Evolutionary conservation across 106 monocot genomes (phyloP), one percentile per base, ranked within the genome.

Genomic region (Agapanthus africanus): DNA sequence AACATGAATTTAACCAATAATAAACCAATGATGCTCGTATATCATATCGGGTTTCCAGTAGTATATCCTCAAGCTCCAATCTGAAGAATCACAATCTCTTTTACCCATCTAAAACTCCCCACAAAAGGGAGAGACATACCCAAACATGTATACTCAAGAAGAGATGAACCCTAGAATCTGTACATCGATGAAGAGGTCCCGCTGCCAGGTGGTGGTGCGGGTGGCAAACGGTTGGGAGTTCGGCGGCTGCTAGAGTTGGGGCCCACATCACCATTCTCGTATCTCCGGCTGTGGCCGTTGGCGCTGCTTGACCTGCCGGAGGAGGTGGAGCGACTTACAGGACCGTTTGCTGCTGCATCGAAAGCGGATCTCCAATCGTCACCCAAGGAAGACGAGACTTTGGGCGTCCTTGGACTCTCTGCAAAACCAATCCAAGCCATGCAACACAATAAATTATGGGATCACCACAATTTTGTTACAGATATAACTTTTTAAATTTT

Each of bases 331-430:
- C 14, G 26, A 49, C 67, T 34, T 18, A 49, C 1, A 5, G 87
- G 60, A 13, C 91, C 95, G 65, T 95, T 94, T 40, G 95, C 79
- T 31, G 91, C 88, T n/a, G 84, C 79, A 75, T 84, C 85, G 74
- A 95, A 95, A 52, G 95, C 95, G 62, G 88, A 88, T 69, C 95
- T 91, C 95, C 91, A 95, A 13, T 95, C 95, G 33, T 91, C 84
- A 33, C 67, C 47, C n/a, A n/a, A n/a, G 4, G 65, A 66, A 23
- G 67, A 47, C 19, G 13, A 2, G 15, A 49, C 47, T 33, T 23
- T 68, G 31, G 67, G 67, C 3, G 67, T 68, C 47, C 47, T 44
- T 49, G 67, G 67, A 68, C 31, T 47, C 23, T 90, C 94, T 94
- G 82, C 51, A 73, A 77, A 28, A 21, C n/a, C 49, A 5, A 49